These are phyloP conservation scores for Ophiognomonia clavigignenti-juglandacearum DNA, from an alignment of 2,329 filamentous ascomycete genomes.

Conservation along the genomic window DNA sequence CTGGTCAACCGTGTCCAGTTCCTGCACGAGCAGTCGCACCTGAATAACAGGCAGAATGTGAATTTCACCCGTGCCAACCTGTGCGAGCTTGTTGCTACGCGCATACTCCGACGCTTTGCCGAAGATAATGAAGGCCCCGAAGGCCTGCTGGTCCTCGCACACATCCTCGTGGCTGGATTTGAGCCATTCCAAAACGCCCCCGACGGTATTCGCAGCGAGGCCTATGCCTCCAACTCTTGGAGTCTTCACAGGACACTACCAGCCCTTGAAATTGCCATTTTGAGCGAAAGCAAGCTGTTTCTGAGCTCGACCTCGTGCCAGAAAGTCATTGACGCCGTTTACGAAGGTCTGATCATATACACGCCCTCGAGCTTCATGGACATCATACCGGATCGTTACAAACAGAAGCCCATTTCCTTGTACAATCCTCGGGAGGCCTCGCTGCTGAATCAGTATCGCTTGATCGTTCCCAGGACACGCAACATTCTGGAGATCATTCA, in stretches of 20 bases:
- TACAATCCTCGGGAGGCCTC: constrained; percentile 75
- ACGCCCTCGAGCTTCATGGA: constrained; percentile 78
- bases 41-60: constrained; percentile 75
- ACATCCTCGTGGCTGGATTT: constrained; percentile 78
- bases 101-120: constrained; percentile 72
- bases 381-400: constrained; percentile 81
- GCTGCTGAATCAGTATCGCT: constrained; percentile 76
- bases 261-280: constrained; percentile 76
- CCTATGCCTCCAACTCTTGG: constrained; percentile 43
- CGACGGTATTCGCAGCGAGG: constrained; percentile 56
- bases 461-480: constrained; percentile 75
- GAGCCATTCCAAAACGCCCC: constrained; percentile 83
- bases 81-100: constrained; percentile 75
- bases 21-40: constrained; percentile 68
- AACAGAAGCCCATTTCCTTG: constrained; percentile 73
- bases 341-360: constrained; percentile 74
- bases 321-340: constrained; percentile 78
- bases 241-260: constrained; percentile 59
- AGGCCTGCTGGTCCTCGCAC: constrained; percentile 68
- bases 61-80: constrained; percentile 72
- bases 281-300: constrained; percentile 76
- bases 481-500: constrained; percentile 71
- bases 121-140: constrained; percentile 69
- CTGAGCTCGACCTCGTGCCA: constrained; percentile 74
- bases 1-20: constrained; percentile 80